Evolutionary conservation across 768 basidiomycete species (phyloP).

Genomic region (button mushroom (Agaricus bisporus)): DNA sequence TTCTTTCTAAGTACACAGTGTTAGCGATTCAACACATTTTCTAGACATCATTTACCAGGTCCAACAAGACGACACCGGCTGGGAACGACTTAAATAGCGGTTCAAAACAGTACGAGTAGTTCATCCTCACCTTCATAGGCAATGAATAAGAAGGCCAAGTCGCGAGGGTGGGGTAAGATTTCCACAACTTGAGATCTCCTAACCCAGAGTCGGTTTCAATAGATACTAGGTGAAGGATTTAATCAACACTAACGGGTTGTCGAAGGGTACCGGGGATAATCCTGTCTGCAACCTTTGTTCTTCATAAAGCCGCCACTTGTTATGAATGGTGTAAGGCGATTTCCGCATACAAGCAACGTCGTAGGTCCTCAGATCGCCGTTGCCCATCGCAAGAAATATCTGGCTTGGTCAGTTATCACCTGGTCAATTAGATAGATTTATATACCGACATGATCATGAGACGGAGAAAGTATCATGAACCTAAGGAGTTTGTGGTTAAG

Average conservation of each 20-base stretch:
- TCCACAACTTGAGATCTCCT: conserved; percentile 51
- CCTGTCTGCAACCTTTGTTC: conserved; percentile 41
- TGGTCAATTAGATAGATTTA: conserved; percentile 6
- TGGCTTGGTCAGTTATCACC: conserved; percentile 16
- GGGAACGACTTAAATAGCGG: conserved; percentile 3
- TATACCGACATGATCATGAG: conserved; percentile 58
- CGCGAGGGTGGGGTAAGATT: conserved; percentile 60
- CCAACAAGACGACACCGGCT: conserved; percentile 59
- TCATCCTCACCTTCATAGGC: conserved; percentile 61
- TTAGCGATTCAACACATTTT: neutral
- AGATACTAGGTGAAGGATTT: neutral
- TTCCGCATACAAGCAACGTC: conserved; percentile 65
- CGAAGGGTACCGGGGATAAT: conserved; percentile 21
- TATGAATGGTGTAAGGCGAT: conserved; percentile 64
- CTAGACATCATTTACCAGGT: conserved; percentile 38
- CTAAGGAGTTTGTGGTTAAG: conserved; percentile 25
- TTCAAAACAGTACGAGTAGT: neutral
- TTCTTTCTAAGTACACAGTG: conserved; percentile 29
- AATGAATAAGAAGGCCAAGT: conserved; percentile 66
- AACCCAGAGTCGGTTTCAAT: conserved; percentile 10
- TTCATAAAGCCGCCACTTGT: conserved; percentile 72
- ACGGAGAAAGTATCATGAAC: conserved; percentile 57
- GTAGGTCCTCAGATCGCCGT: conserved; percentile 65
- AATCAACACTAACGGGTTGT: conserved; percentile 26
- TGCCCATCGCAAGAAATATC: conserved; percentile 42